Evolutionary conservation across 2,329 filamentous ascomycete genomes (phyloP).

Genomic region (Delphinella strobiligena): DNA sequence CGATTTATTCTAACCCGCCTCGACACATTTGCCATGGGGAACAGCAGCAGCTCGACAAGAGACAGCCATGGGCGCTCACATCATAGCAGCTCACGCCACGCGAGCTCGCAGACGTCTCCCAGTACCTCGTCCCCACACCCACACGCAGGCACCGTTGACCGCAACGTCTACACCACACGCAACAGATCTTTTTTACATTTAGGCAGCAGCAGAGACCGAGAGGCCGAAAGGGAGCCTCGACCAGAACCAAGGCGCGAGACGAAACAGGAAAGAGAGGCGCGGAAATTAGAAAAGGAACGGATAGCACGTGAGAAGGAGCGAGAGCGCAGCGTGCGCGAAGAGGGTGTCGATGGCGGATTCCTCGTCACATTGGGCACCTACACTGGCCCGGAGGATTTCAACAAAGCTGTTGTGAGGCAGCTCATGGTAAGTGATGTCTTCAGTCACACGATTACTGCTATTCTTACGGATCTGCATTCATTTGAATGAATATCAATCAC

Average conservation of each 20-base stretch:
- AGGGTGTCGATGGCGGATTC: conserved; percentile 88
- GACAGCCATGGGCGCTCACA: conserved; percentile 29
- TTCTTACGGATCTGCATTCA: too few relatives aligned
- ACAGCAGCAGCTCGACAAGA: conserved; percentile 35
- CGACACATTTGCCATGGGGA: conserved; percentile 5
- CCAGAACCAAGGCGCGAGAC: conserved; percentile 63
- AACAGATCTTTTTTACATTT: conserved; percentile 46
- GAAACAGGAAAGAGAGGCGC: conserved; percentile 78
- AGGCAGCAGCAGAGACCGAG: conserved; percentile 35
- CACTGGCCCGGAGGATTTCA: conserved; percentile 85
- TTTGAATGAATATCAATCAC: too few relatives aligned
- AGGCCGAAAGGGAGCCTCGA: conserved; percentile 23
- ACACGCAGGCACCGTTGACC: conserved; percentile 17
- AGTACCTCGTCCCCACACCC: conserved; percentile 11
- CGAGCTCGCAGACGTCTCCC: conserved; percentile 18
- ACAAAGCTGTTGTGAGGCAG: conserved; percentile 75
- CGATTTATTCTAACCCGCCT: too few relatives aligned
- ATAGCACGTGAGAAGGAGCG: conserved; percentile 66
- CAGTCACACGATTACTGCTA: conserved; percentile 4
- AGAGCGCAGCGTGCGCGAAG: conserved; percentile 79
- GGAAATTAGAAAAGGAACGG: conserved; percentile 73
- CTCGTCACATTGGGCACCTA: conserved; percentile 91
- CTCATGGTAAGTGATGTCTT: conserved; percentile 54
- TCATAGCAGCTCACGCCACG: conserved; percentile 21
- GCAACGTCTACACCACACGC: conserved; percentile 32